These are phyloP conservation scores for Cladosporium sp. DNA, from an alignment of 2,329 filamentous ascomycete genomes.

Conservation along the genomic window DNA sequence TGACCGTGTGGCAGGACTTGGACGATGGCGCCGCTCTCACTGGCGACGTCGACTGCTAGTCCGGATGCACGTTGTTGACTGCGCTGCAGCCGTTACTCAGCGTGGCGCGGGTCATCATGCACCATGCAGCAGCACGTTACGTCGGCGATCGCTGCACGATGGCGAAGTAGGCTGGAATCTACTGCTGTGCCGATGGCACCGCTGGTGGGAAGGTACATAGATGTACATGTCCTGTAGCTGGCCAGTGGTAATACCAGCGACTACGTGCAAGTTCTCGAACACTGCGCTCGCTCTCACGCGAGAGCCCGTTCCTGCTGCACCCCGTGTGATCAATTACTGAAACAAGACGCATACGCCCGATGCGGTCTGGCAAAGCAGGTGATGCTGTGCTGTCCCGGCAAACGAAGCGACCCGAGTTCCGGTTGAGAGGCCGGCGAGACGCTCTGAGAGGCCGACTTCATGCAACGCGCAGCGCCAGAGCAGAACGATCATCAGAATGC, in stretches of 20 bases:
- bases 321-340: neutral
- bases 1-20: constrained; percentile 4
- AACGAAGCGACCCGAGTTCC: constrained; percentile 10
- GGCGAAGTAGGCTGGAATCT: constrained; percentile 8
- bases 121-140: neutral
- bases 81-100: constrained; percentile 9
- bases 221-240: neutral
- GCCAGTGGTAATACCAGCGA: neutral
- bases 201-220: neutral
- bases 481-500: neutral
- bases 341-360: neutral
- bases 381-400: neutral
- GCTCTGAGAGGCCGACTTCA: neutral
- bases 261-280: neutral
- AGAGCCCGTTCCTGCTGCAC: neutral
- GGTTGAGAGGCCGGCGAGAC: neutral
- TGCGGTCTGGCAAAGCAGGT: neutral
- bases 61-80: constrained; percentile 4
- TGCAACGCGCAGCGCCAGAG: neutral
- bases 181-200: neutral
- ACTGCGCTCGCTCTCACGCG: neutral
- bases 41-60: neutral
- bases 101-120: constrained; percentile 12
- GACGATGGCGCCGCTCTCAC: neutral
- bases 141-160: constrained; percentile 13